phyloP scores from a whole-genome alignment of 2,329 filamentous ascomycete species.

The Clarireedia monteithiana region DNA sequence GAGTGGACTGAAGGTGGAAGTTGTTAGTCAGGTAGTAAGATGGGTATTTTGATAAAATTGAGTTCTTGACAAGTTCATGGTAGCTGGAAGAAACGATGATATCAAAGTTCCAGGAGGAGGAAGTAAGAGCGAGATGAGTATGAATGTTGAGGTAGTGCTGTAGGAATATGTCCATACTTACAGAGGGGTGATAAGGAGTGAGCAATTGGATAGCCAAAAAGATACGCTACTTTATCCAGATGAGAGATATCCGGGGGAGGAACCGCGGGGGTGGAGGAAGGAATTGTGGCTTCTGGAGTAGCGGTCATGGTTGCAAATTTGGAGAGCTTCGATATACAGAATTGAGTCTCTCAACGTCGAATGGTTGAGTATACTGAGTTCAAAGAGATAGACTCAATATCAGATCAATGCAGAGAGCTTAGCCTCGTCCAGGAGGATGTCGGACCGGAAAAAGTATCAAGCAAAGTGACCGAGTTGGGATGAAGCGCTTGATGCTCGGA shows the following conservation, averaged over 20 bases:
- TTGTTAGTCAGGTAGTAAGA: background rate
- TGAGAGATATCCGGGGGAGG: constrained; percentile 16
- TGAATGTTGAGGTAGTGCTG: background rate
- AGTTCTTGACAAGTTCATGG: too few species aligned
- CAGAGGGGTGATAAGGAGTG: constrained; percentile 40
- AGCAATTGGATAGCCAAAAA: constrained; percentile 49
- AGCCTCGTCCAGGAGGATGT: background rate
- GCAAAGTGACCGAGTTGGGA: background rate
- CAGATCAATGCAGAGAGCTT: too few species aligned
- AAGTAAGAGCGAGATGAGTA: background rate
- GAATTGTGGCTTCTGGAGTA: background rate
- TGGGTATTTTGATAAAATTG: background rate
- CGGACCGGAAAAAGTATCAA: background rate
- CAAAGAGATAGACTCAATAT: background rate
- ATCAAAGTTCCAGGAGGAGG: background rate
- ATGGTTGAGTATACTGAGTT: background rate
- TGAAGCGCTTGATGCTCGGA: background rate
- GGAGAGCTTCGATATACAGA: too few species aligned
- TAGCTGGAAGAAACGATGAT: background rate
- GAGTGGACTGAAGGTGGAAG: constrained; percentile 41
- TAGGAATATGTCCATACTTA: background rate
- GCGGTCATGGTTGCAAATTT: constrained; percentile 4
- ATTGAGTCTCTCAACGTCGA: too few species aligned
- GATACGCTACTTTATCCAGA: constrained; percentile 32
- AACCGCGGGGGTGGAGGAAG: constrained; percentile 10